Evolutionary conservation across 371 early-diverging fungal species (phyloP).

Genomic region (Cokeromyces recurvatus): DNA sequence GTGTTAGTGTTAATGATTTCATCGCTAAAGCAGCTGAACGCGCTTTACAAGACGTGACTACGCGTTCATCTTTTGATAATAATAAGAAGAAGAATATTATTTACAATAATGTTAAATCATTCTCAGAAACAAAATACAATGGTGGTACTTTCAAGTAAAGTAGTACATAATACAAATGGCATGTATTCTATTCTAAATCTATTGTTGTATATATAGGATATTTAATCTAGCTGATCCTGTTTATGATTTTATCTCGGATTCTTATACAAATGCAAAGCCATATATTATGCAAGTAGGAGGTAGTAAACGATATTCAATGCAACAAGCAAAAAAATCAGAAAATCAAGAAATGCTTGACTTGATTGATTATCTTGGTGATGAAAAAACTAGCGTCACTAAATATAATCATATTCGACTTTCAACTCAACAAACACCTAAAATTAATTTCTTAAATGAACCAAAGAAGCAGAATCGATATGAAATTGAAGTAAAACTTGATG

Average conservation of each 20-base stretch:
- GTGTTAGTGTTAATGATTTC: conserved; percentile 82
- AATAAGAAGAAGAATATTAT: too few species aligned
- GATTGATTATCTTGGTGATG: conserved; percentile 35
- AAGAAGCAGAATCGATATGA: conserved; percentile 12
- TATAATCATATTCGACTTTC: conserved; percentile 15
- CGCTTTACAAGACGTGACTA: conserved; percentile 66
- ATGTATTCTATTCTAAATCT: too few species aligned
- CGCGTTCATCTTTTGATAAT: conserved; percentile 30
- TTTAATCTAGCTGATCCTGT: conserved; percentile 39
- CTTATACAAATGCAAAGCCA: conserved; percentile 32
- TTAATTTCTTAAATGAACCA: conserved; percentile 16
- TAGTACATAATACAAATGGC: too few species aligned
- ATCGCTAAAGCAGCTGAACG: conserved; percentile 80
- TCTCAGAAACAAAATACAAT: conserved; percentile 19
- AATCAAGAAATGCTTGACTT: conserved; percentile 32
- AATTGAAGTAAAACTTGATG: conserved; percentile 36
- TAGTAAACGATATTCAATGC: conserved; percentile 5
- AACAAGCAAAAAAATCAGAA: conserved; percentile 3
- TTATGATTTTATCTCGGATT: conserved; percentile 47
- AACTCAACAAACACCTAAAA: conserved; percentile 12
- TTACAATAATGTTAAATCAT: too few species aligned
- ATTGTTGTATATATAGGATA: conserved; percentile 32
- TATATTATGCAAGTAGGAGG: conserved; percentile 29
- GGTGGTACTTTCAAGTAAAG: conserved; percentile 42
- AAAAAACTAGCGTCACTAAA: conserved; percentile 2